Percentiles rank a stretch among this genome's conserved stretches.
These are phyloP conservation scores for Elsinoe batatas DNA, from an alignment of 2,329 filamentous ascomycete species.

Conservation along the genomic window DNA sequence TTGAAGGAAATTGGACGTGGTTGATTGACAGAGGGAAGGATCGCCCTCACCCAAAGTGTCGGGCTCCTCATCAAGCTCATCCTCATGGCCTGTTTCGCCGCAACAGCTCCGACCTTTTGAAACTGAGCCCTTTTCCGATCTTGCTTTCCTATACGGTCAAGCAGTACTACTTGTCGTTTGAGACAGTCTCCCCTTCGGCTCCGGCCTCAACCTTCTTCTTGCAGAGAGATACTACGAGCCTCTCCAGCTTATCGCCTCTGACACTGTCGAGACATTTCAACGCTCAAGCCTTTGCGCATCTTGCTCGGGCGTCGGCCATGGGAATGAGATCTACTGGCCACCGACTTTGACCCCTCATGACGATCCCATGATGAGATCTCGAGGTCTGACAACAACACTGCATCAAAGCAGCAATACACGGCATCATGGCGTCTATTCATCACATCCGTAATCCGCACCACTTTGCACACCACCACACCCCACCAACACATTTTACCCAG, in stretches of 20 bases:
- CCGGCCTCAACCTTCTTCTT: not conserved
- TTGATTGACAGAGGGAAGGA: not conserved
- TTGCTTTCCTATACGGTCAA: not conserved
- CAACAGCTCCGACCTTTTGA: not conserved
- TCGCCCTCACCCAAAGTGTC: not conserved
- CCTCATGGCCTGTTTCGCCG: not conserved
- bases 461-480: not conserved
- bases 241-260: not conserved
- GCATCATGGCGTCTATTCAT: not conserved
- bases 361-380: conserved; percentile 10
- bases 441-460: not conserved
- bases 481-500: not conserved
- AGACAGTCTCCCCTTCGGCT: not conserved
- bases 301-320: not conserved
- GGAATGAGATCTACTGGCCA: too few species aligned
- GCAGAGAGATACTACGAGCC: conserved; percentile 5
- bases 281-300: not conserved
- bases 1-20: conserved; percentile 1
- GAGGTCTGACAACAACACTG: not conserved
- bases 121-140: not conserved
- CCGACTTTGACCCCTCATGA: not conserved
- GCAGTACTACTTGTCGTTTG: not conserved
- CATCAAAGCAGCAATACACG: not conserved
- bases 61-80: not conserved
- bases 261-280: not conserved